Evolutionary conservation across 2,329 filamentous ascomycete species (phyloP), one percentile per base, ranked within the genome.

Genomic region (Penicillium sp.): DNA sequence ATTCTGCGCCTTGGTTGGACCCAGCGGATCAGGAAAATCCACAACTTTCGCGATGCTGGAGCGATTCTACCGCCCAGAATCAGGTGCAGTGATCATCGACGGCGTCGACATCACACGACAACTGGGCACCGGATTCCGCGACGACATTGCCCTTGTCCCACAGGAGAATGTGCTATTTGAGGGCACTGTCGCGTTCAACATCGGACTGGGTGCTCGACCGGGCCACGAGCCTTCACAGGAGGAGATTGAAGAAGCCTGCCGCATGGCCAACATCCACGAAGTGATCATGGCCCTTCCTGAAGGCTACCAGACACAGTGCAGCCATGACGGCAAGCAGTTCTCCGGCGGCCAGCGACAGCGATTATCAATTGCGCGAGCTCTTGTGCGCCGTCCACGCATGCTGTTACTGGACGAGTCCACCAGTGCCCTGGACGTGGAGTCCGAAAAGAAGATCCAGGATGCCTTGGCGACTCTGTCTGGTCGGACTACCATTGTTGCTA

Each of bases 201-300:
- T 75, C 18, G 65, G 63, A 1, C 63, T 75, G 1, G 75, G 72
- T 7, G 67, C 66, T 6, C 72, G 76, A 1, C 82, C 81, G 3
- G 77, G 75, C 12, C 71, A 78, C 37, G 75, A 78, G 24, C 78
- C 79, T 1, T 78, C 76, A 0, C 73, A 82, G 38, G 77, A 72
- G 4, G 83, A 87, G 42, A 82, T 88, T 40, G 77, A 84, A 56
- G 79, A 81, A 49, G 84, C 85, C 0, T 88, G 84, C 61, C 76
- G 77, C 45, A 69, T 85, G 20, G 84, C 84, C 33, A 84, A 86
- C 60, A 85, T 88, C 54, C 84, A 88, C 67, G 81, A 88, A 27
- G 81, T 80, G 23, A 84, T 89, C 57, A 69, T 74, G 51, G 70
- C 75, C 0, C 70, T 89, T 12, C 83, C 84, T 0, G 71, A 84